Conservation (phyloP, 768 basidiomycete species). For the Pisolithus albus region DNA sequence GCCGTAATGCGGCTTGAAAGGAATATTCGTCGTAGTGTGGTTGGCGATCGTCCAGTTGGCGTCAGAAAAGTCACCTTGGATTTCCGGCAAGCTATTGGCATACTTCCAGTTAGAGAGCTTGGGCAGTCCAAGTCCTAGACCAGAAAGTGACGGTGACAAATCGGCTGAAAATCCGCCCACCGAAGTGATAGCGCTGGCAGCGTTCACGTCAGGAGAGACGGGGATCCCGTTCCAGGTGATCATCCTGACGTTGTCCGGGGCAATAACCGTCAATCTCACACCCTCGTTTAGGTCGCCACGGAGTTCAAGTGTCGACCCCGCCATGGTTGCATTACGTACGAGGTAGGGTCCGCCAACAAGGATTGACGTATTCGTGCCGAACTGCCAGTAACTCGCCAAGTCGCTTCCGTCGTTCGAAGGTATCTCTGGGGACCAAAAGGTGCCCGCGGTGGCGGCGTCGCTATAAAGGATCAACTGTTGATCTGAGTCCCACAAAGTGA, state of each 20-base stretch:
- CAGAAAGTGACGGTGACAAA: slow-evolving; percentile 29
- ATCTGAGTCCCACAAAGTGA: slow-evolving; percentile 60
- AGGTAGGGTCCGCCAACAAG: slow-evolving; percentile 62
- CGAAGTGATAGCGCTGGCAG: slow-evolving; percentile 20
- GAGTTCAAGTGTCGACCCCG: slow-evolving; percentile 46
- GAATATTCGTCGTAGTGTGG: slow-evolving; percentile 68
- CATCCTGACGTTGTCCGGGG: slow-evolving; percentile 41
- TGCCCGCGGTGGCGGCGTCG: slow-evolving; percentile 58
- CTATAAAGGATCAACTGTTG: slow-evolving; percentile 63
- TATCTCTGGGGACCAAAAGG: slow-evolving; percentile 73
- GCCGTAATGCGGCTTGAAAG: slow-evolving; percentile 61
- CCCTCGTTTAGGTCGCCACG: slow-evolving; percentile 61
- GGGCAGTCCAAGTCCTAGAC: slow-evolving; percentile 36
- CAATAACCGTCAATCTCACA: slow-evolving; percentile 56
- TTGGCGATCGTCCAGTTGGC: slow-evolving; percentile 57
- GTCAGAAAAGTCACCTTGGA: slow-evolving; percentile 52
- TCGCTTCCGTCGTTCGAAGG: slow-evolving; percentile 32
- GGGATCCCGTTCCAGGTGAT: slow-evolving; percentile 69
- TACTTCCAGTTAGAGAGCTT: slow-evolving; percentile 65
- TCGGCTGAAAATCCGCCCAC: slow-evolving; percentile 46
- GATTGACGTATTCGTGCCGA: slow-evolving; percentile 65
- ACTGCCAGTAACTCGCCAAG: slow-evolving; percentile 59
- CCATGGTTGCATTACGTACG: slow-evolving; percentile 49
- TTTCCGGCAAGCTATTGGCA: slow-evolving; percentile 70
- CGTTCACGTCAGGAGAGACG: slow-evolving; percentile 33